Evolutionary conservation across 1,284 basidiomycete species (phyloP).

Genomic region (Fomitopsis pinicola): DNA sequence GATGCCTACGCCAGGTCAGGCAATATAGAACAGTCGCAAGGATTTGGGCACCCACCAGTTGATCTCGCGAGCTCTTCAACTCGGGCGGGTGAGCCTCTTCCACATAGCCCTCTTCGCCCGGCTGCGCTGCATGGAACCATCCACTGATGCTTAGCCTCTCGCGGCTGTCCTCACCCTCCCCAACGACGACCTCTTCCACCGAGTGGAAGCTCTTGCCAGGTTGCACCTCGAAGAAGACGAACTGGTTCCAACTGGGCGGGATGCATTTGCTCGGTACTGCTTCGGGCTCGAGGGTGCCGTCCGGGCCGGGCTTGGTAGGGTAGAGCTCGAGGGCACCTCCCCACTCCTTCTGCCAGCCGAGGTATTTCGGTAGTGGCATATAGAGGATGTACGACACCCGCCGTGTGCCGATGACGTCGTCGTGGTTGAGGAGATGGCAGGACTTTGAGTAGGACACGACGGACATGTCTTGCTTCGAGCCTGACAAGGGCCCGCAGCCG

Average conservation of each 20-base stretch:
- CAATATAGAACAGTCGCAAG: not conserved
- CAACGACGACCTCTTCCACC: slow-evolving; percentile 94
- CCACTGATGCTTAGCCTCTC: slow-evolving; percentile 88
- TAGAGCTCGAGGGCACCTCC: slow-evolving; percentile 97
- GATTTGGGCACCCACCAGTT: slow-evolving; percentile 56
- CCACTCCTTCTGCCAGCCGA: slow-evolving; percentile 75
- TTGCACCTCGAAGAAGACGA: slow-evolving; percentile 91
- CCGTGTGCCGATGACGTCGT: slow-evolving; percentile 96
- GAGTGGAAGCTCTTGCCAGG: slow-evolving; percentile 94
- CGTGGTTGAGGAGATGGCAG: slow-evolving; percentile 94
- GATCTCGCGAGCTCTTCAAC: slow-evolving; percentile 71
- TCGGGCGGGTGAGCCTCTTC: slow-evolving; percentile 37
- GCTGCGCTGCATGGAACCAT: slow-evolving; percentile 94
- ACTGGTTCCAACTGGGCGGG: slow-evolving; percentile 92
- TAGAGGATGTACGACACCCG: slow-evolving; percentile 97
- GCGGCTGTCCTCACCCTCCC: slow-evolving; percentile 60
- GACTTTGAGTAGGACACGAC: slow-evolving; percentile 89
- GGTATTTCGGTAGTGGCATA: slow-evolving; percentile 81
- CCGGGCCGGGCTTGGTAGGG: slow-evolving; percentile 49
- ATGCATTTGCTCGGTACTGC: slow-evolving; percentile 59
- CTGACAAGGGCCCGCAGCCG: slow-evolving; percentile 90
- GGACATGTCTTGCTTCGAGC: slow-evolving; percentile 93
- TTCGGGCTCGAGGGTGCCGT: slow-evolving; percentile 59
- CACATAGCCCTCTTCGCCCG: slow-evolving; percentile 86
- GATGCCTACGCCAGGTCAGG: slow-evolving; percentile 39